These are phyloP conservation scores for Sphagnum tenellum DNA, from an alignment of 225 moss, liverwort and hornwort genomes.

Conservation along the genomic window DNA sequence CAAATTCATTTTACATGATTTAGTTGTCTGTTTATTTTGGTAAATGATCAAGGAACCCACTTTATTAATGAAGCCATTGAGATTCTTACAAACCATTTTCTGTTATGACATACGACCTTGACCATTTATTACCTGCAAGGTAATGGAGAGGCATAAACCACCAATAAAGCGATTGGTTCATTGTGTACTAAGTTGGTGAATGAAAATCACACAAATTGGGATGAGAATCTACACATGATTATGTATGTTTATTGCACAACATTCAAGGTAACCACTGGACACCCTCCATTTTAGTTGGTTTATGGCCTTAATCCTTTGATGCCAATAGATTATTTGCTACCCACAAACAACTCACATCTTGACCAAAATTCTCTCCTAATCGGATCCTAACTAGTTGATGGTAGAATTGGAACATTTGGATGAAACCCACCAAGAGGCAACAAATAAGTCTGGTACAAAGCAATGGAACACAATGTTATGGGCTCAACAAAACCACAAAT, in stretches of 20 bases:
- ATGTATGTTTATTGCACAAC: background rate
- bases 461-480: too few species aligned
- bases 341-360: background rate
- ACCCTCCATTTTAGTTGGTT: background rate
- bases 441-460: too few species aligned
- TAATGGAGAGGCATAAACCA: background rate
- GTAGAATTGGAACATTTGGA: too few species aligned
- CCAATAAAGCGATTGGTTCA: background rate
- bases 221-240: background rate
- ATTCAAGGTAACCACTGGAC: background rate
- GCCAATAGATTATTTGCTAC: background rate
- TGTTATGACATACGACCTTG: background rate
- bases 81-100: too few species aligned
- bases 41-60: background rate
- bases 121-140: background rate
- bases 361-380: too few species aligned
- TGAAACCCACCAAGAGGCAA: too few species aligned
- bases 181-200: background rate
- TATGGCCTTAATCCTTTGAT: background rate
- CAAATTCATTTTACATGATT: background rate
- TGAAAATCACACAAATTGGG: background rate
- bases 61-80: background rate
- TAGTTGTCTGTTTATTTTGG: background rate
- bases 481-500: too few species aligned
- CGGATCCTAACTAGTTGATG: too few species aligned